Percentiles rank a stretch among this genome's conserved stretches.
Conservation (phyloP, 1,139 yeast species). For the Geotrichum reessii region DNA sequence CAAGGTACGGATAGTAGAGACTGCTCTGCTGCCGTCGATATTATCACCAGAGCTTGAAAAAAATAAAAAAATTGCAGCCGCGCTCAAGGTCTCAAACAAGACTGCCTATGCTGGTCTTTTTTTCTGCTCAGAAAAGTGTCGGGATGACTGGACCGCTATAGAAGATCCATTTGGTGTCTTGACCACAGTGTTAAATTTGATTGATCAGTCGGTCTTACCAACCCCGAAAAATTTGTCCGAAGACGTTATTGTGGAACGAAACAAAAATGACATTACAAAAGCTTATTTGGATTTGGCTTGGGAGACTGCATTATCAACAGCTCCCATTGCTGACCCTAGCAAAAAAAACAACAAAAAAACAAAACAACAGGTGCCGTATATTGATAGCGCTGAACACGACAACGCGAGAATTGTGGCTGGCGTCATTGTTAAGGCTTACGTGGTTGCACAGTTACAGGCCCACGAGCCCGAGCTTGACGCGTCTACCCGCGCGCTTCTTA, state of each 20-base stretch:
- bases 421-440: constrained; percentile 24
- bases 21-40: constrained; percentile 8
- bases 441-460: background rate
- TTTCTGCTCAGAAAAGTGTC: constrained; percentile 52
- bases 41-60: background rate
- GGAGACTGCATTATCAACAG: background rate
- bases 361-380: constrained; percentile 1
- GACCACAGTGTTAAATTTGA: constrained; percentile 31
- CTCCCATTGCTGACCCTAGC: background rate
- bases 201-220: constrained; percentile 31
- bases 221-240: constrained; percentile 18
- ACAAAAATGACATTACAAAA: background rate
- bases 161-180: constrained; percentile 33
- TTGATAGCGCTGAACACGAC: constrained; percentile 33
- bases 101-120: constrained; percentile 44
- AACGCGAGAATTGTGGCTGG: constrained; percentile 38
- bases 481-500: constrained; percentile 1
- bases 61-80: constrained; percentile 18
- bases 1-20: constrained; percentile 32
- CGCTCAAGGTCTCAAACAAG: constrained; percentile 20
- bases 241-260: background rate
- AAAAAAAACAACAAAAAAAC: background rate
- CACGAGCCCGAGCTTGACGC: background rate
- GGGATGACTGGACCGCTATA: constrained; percentile 33
- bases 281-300: constrained; percentile 5